phyloP scores from a whole-genome alignment of 2,329 filamentous ascomycete genomes.

The Albifimbria verrucaria region DNA sequence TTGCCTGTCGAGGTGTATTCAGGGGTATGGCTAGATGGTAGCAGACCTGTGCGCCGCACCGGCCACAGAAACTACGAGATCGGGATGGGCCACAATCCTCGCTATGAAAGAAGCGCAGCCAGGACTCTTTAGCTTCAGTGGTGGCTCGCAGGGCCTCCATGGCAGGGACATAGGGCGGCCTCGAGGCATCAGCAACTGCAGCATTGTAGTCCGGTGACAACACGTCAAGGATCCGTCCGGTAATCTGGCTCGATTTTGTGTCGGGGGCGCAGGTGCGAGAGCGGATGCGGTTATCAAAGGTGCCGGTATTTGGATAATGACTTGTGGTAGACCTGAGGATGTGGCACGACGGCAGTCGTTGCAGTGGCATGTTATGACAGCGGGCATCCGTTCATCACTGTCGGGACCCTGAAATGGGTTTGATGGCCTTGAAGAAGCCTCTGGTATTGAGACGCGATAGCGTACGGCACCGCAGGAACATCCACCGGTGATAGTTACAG shows the following conservation, averaged over 20 bases:
- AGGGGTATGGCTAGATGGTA: slow-evolving; percentile 14
- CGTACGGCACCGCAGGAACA: slow-evolving; percentile 22
- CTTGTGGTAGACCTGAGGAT: slow-evolving; percentile 7
- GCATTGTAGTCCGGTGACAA: slow-evolving; percentile 10
- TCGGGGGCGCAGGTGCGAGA: slow-evolving; percentile 4
- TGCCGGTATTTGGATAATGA: slow-evolving; percentile 10
- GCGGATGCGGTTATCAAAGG: slow-evolving; percentile 19
- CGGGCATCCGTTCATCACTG: slow-evolving; percentile 11
- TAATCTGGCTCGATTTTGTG: slow-evolving; percentile 5
- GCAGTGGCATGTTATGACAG: slow-evolving; percentile 18
- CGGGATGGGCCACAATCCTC: slow-evolving; percentile 6
- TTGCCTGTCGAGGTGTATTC: slow-evolving; percentile 12
- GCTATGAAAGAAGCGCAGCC: slow-evolving; percentile 22
- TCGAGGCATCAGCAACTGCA: slow-evolving; percentile 8
- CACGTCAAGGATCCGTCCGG: slow-evolving; percentile 15
- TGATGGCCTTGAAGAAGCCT: slow-evolving; percentile 8
- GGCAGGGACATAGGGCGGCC: slow-evolving; percentile 15
- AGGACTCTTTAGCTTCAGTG: slow-evolving; percentile 10
- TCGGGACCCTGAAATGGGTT: slow-evolving; percentile 11
- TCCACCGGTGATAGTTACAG: slow-evolving; percentile 19
- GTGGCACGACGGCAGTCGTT: slow-evolving; percentile 19
- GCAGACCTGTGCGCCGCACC: slow-evolving; percentile 17
- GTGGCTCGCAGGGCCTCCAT: slow-evolving; percentile 13
- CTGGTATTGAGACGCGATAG: slow-evolving; percentile 18
- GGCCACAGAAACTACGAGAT: slow-evolving; percentile 22